Evolutionary conservation across 2,329 filamentous ascomycete genomes (phyloP), one percentile per base, ranked within the genome.

Genomic region (Phyllosticta citribraziliensis): DNA sequence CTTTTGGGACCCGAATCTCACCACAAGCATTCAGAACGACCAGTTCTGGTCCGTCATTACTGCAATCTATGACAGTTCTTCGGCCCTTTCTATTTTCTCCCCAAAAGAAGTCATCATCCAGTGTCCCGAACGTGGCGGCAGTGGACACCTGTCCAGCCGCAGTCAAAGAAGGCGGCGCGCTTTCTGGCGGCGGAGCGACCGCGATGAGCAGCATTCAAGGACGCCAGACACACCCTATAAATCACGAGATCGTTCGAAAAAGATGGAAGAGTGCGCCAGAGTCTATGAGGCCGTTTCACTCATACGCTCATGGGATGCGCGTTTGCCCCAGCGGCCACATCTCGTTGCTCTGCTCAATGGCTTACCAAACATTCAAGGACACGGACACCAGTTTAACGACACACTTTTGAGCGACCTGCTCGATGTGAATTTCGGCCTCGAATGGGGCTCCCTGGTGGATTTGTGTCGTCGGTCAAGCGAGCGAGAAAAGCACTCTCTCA

Each of bases 371-470:
- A 61, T 61, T 19, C 51, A 55, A 14, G 59, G 59, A 5, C 40
- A 57, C 47, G 59, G 52, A 17, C 62, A 54, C 30, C 50, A n/a
- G 2, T 77, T 74, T 35, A 64, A 69, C 2, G 66, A 66, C 3
- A 35, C 62, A 5, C 68, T 76, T 1, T 62, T 82, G 0, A 74
- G 68, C 8, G 76, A 80, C 61, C 67, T 70, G 1, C 68, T 82
- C 10, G 64, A 69, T 5, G 61, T 72, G 0, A 66, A 80, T 25
- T 56, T 78, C 19, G 64, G 66, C 8, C 35, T 68, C 2, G 69
- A 77, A 33, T 82, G 78, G 77, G 80, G 79, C 0, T 63, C 73
- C 0, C 66, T 82, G 12, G 72, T 76, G 1, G 71, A 71, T 35
- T 67, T 72, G 2, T 78, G 75, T 47, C 67, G 70, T 22, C 51